Evolutionary conservation across 768 basidiomycete species (phyloP).

Genomic region (Pleurotus cornucopiae): DNA sequence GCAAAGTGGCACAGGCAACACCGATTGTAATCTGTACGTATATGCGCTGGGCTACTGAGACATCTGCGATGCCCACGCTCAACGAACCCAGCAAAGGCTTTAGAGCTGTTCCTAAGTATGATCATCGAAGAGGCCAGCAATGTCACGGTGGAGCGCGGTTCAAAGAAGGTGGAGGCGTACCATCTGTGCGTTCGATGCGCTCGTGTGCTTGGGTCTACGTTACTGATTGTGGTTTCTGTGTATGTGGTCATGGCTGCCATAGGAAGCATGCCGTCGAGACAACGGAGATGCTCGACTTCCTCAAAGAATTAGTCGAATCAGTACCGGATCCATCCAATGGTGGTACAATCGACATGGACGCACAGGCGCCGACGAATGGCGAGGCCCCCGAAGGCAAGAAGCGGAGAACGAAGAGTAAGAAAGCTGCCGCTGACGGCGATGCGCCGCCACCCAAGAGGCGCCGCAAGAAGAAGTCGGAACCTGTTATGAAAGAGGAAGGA

Average conservation of each 20-base stretch:
- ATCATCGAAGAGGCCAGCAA: conserved; percentile 81
- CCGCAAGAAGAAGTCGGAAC: conserved; percentile 43
- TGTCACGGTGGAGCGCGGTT: conserved; percentile 72
- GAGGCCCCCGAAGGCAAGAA: conserved; percentile 56
- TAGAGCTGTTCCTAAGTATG: conserved; percentile 86
- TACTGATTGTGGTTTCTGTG: neutral
- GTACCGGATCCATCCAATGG: conserved; percentile 87
- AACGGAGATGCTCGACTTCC: conserved; percentile 87
- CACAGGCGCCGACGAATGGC: conserved; percentile 11
- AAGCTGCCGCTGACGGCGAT: conserved; percentile 27
- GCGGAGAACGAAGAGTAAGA: conserved; percentile 55
- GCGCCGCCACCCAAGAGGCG: conserved; percentile 42
- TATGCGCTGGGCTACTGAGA: neutral
- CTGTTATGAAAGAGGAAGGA: conserved; percentile 26
- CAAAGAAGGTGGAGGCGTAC: conserved; percentile 88
- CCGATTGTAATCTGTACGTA: conserved; percentile 93
- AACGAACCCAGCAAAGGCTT: conserved; percentile 70
- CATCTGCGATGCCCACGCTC: neutral
- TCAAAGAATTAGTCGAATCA: conserved; percentile 84
- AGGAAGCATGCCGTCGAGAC: conserved; percentile 93
- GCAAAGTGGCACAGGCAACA: conserved; percentile 95
- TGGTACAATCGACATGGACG: conserved; percentile 70
- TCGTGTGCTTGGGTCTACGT: neutral
- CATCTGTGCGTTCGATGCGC: conserved; percentile 68
- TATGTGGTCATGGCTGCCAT: neutral